These are phyloP conservation scores for Albifimbria verrucaria DNA, from an alignment of 2,329 filamentous ascomycete species.

Conservation along the genomic window DNA sequence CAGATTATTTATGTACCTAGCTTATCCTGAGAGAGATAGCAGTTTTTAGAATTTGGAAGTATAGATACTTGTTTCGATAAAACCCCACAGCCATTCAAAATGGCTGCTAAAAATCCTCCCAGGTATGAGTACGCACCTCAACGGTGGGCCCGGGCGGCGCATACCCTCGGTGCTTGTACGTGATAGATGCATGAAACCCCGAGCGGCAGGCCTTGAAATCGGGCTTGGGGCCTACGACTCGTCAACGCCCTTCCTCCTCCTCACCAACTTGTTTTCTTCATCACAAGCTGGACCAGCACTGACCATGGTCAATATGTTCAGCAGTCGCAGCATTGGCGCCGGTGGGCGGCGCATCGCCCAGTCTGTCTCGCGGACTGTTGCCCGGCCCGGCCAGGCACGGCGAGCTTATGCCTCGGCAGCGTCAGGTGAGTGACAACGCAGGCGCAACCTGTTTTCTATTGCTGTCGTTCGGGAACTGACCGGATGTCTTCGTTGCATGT, in stretches of 20 bases:
- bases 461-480: no score
- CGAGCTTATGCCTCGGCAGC: slow-evolving; percentile 20
- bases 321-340: slow-evolving; percentile 17
- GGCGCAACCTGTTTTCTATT: no score
- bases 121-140: no score
- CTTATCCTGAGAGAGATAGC: no score
- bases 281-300: not conserved
- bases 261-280: not conserved
- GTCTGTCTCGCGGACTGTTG: slow-evolving; percentile 2
- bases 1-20: no score
- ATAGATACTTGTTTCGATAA: no score
- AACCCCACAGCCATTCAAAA: not conserved
- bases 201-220: not conserved
- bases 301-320: slow-evolving; percentile 12
- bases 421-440: slow-evolving; percentile 22
- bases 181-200: not conserved
- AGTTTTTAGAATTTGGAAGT: no score
- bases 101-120: not conserved
- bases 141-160: no score
- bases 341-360: slow-evolving; percentile 20
- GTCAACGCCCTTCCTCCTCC: not conserved
- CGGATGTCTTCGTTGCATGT: no score
- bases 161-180: no score
- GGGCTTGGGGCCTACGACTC: no score
- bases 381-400: slow-evolving; percentile 7